Conservation (phyloP, 2,329 filamentous ascomycete genomes). For the Pyrenophora tritici-repentis region DNA sequence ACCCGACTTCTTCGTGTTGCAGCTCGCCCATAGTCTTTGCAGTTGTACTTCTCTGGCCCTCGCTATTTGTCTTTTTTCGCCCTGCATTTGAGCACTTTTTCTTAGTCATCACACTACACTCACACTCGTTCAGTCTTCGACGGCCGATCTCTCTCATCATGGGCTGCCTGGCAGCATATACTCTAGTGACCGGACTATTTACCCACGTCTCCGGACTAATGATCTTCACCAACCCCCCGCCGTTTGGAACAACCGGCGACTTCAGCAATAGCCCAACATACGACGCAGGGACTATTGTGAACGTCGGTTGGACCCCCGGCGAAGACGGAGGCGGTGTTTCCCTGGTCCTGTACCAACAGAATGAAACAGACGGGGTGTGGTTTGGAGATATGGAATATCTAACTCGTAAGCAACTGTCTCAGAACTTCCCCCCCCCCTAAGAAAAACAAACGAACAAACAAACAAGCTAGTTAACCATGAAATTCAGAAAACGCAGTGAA, state of each 20-base stretch:
- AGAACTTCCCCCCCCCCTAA: background rate
- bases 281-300: background rate
- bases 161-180: background rate
- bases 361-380: background rate
- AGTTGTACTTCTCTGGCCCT: background rate
- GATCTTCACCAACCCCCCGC: slow-evolving; percentile 7
- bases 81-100: background rate
- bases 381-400: slow-evolving; percentile 8
- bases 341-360: slow-evolving; percentile 8
- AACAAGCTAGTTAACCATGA: background rate
- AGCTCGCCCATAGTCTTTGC: background rate
- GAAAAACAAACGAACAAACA: too few relatives aligned
- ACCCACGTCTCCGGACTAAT: background rate
- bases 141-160: background rate
- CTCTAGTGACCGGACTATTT: background rate
- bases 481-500: slow-evolving; percentile 3
- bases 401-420: slow-evolving; percentile 1
- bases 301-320: background rate
- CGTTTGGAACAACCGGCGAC: background rate
- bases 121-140: background rate
- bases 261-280: background rate
- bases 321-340: slow-evolving; percentile 1
- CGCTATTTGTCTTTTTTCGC: background rate
- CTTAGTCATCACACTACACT: background rate
- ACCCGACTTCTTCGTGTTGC: background rate